These are phyloP conservation scores for Oryza brachyantha DNA, from an alignment of 176 grass and related monocot species.

Conservation along the genomic window DNA sequence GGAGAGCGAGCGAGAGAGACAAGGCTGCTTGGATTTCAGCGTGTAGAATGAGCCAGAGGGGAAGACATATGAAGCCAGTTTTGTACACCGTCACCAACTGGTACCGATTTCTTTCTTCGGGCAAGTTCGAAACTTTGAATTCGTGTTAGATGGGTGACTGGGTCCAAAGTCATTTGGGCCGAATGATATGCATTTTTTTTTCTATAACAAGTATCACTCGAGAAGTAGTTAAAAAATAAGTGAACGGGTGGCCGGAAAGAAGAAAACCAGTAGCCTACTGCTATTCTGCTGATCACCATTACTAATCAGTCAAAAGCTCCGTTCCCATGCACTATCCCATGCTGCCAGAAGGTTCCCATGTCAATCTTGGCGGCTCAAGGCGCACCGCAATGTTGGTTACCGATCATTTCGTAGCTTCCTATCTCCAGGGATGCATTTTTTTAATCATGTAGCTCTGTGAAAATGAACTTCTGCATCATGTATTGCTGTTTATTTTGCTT, in stretches of 20 bases:
- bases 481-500: neutral
- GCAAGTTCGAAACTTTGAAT: neutral
- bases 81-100: neutral
- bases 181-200: too few species aligned
- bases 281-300: neutral
- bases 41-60: neutral
- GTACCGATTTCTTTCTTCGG: neutral
- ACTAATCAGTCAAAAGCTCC: neutral
- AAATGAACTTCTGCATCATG: neutral
- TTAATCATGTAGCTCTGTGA: too few species aligned
- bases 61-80: neutral
- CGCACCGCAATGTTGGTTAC: neutral
- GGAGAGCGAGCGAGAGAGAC: neutral
- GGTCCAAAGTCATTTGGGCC: neutral
- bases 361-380: constrained; percentile 4
- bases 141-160: neutral
- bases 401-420: neutral
- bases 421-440: neutral
- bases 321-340: neutral
- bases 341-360: neutral
- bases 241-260: neutral
- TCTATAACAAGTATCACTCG: neutral
- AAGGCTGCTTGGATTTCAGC: neutral
- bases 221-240: neutral
- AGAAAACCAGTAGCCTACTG: neutral